Evolutionary conservation across 164 flowering plant species (phyloP), one percentile per base, ranked within the genome.

Genomic region (Hamamelis virginiana): DNA sequence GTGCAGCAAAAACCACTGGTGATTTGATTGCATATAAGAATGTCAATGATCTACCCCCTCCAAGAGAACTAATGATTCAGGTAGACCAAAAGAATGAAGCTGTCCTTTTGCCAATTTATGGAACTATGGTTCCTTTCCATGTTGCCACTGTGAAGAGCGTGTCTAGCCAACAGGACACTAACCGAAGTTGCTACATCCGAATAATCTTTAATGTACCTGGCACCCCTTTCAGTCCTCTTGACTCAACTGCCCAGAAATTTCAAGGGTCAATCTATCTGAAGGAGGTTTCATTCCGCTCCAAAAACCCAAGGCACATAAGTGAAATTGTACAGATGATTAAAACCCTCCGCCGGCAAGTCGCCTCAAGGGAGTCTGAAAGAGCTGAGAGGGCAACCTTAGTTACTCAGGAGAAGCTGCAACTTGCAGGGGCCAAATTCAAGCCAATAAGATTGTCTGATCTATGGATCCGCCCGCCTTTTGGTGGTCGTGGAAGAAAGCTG

Each of bases 331-430:
- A 88, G 70, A 70, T 38, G 59, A 91, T 92, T 41, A 92, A 89
- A 66, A 84, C 89, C 13, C 91, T 92, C 2, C 71, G 91, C 9
- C 74, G 96, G n/a, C 88, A 87, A 47, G 96, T 92, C 59, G 76
- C 71, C 12, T 72, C 94, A 0, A 77, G 98, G 76, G 98, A 92
- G 69, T 91, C 93, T 43, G 95, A 86, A 68, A 80, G 87, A 74
- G 98, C 94, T 67, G 95, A 92, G 77, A 84, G 95, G 76, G 96
- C 96, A 45, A 89, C 98, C 18, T 72, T 92, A 60, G 96, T 92
- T 45, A 85, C 88, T 13, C 95, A 92, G 69, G 98, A 92, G 72
- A 91, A 83, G 57, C 87, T 91, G 52, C 84, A 81, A 74, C 80
- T 92, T 68, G 79, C 91, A 0, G 85, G 84, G 0, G 69, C 69